Evolutionary conservation across 192 early-diverging fungal species (phyloP), one percentile per base, ranked within the genome.

Genomic region (Chytriomyces sp.): DNA sequence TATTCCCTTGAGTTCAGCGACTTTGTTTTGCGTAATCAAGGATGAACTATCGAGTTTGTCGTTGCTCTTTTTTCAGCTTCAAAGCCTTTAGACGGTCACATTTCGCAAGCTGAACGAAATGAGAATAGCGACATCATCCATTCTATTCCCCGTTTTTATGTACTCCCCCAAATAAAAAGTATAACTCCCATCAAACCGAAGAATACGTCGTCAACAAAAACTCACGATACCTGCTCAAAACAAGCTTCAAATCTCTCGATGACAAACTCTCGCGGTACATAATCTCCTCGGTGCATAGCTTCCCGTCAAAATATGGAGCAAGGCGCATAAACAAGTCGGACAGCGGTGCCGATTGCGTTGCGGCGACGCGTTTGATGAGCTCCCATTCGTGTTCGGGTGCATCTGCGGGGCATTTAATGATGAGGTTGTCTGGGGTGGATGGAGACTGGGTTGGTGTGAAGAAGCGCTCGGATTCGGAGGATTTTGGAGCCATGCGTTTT

Each of bases 271-370:
- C 89, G 18, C 87, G 82, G 66, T 88, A 93, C 64, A 91, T 76
- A 59, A 95, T 95, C 72, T 95, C 94, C 74, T 94, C 93, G 6
- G 93, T 82, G 75, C 92, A 90, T 77, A 90, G 88, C 64, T 90
- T 86, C 1, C 94, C 94, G 79, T 90, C 86, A 77, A 94, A 91
- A 70, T 95, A 95, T 20, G 89, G 89, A 26, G 89, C 84, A 66
- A 95, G 80, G 50, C 89, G 83, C 61, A 86, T 75, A 80, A 93
- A 92, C 43, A 92, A 53, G 8, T 81, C 77, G 1, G 80, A 73
- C 7, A 89, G 83, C 50, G 88, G 86, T 50, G 82, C 82, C 0
- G 90, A 87, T 6, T 91, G 89, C 60, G 82, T 84, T 11, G 75
- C 69, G 13, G 87, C 86, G 80, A 84, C 84, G 47, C 72, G 77